phyloP scores from a whole-genome alignment of 371 early-diverging fungal species.

The Rhizomucor pusillus region DNA sequence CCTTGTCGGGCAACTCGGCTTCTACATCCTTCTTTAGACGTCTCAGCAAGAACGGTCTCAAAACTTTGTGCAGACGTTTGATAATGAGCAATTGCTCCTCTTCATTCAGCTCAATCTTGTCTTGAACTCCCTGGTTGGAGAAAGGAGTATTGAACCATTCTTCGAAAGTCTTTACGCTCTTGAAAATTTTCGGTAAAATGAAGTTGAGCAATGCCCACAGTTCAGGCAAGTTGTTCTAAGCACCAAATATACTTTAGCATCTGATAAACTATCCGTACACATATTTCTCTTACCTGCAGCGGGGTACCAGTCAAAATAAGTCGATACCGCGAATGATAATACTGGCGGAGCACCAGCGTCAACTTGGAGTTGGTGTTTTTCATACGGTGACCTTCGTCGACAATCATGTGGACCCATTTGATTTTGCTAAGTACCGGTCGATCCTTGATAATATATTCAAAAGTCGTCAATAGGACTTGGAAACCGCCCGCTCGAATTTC shows the following conservation, averaged over 20 bases:
- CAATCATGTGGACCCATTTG: slow-evolving; percentile 94
- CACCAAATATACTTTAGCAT: background rate
- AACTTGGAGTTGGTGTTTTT: slow-evolving; percentile 94
- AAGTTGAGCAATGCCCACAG: slow-evolving; percentile 99
- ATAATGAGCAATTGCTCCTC: slow-evolving; percentile 97
- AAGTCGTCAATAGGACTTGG: slow-evolving; percentile 97
- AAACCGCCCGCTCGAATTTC: slow-evolving; percentile 77
- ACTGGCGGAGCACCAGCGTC: slow-evolving; percentile 76
- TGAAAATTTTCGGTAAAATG: slow-evolving; percentile 94
- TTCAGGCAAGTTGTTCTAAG: slow-evolving; percentile 99
- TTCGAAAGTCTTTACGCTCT: slow-evolving; percentile 94
- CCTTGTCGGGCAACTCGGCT: slow-evolving; percentile 98
- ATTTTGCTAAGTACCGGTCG: slow-evolving; percentile 78
- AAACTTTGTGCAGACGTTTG: slow-evolving; percentile 93
- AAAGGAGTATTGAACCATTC: slow-evolving; percentile 99
- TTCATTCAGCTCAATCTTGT: slow-evolving; percentile 90
- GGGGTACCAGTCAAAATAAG: slow-evolving; percentile 99
- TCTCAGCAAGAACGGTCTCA: slow-evolving; percentile 97
- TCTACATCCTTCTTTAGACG: slow-evolving; percentile 99
- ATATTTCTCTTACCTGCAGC: slow-evolving; percentile 70
- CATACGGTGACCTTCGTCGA: slow-evolving; percentile 99
- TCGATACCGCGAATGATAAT: slow-evolving; percentile 87
- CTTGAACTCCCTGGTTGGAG: slow-evolving; percentile 79
- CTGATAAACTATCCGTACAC: background rate
- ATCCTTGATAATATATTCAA: slow-evolving; percentile 97